phyloP scores from a whole-genome alignment of 441 rosid genomes.

The Raphanus hybrid region DNA sequence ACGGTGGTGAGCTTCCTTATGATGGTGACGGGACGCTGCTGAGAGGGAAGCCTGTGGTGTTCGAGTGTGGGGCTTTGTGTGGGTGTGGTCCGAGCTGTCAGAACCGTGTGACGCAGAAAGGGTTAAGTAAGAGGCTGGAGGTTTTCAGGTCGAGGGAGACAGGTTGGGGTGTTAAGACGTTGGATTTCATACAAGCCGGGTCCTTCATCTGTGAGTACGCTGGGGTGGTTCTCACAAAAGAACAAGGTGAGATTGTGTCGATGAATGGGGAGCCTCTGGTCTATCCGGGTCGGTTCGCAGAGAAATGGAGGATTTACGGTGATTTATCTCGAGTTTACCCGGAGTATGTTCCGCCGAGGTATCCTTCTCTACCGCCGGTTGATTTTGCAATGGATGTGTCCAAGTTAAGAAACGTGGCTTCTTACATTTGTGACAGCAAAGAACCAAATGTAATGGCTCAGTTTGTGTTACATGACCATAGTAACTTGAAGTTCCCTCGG shows the following conservation, averaged over 20 bases:
- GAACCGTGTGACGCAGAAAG: slow-evolving; percentile 76
- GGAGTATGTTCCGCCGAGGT: slow-evolving; percentile 56
- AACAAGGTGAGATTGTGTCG: slow-evolving; percentile 68
- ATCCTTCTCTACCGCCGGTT: slow-evolving; percentile 77
- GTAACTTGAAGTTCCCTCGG: slow-evolving; percentile 77
- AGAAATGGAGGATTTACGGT: slow-evolving; percentile 83
- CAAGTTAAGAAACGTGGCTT: slow-evolving; percentile 83
- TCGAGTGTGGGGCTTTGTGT: slow-evolving; percentile 81
- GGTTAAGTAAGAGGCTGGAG: slow-evolving; percentile 72
- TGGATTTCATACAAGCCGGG: slow-evolving; percentile 83
- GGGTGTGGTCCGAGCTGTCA: slow-evolving; percentile 72
- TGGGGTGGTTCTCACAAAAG: slow-evolving; percentile 74
- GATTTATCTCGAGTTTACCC: slow-evolving; percentile 66
- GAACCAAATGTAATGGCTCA: slow-evolving; percentile 86
- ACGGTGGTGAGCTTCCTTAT: slow-evolving; percentile 85
- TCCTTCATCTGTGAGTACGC: slow-evolving; percentile 87
- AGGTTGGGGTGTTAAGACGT: slow-evolving; percentile 86
- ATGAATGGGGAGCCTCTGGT: slow-evolving; percentile 81
- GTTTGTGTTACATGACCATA: slow-evolving; percentile 77
- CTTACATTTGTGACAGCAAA: slow-evolving; percentile 80
- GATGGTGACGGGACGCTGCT: slow-evolving; percentile 62
- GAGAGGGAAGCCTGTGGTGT: slow-evolving; percentile 80
- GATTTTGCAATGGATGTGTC: slow-evolving; percentile 93
- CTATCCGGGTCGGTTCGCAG: slow-evolving; percentile 67
- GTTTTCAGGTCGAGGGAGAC: slow-evolving; percentile 83